phyloP scores from a whole-genome alignment of 257 asterid genomes.

The Primulina tabacum region DNA sequence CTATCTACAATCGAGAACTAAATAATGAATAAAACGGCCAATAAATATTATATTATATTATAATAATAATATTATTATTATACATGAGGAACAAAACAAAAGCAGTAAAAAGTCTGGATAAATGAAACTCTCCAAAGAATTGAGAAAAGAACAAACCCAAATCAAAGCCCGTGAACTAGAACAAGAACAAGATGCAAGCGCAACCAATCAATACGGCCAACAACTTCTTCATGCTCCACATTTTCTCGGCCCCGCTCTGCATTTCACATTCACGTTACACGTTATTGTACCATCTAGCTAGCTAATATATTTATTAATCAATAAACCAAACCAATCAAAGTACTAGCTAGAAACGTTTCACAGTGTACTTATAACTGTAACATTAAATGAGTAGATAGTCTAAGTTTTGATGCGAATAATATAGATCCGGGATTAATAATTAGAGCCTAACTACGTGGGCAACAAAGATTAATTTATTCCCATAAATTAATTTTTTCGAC shows the following conservation, averaged over 20 bases:
- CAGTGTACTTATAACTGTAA: neutral
- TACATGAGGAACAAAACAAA: neutral
- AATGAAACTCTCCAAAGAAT: neutral
- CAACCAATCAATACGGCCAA: conserved; percentile 17
- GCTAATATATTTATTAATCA: too few species aligned
- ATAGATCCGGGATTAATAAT: neutral
- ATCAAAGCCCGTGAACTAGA: neutral
- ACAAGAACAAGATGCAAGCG: neutral
- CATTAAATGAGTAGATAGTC: neutral
- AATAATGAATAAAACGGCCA: neutral
- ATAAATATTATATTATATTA: too few species aligned
- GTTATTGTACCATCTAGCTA: too few species aligned
- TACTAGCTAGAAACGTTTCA: too few species aligned
- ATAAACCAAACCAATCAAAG: neutral
- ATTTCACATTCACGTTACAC: neutral
- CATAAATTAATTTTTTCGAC: too few species aligned
- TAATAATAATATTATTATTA: too few species aligned
- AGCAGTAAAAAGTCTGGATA: neutral
- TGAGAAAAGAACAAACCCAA: neutral
- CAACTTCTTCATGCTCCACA: conserved; percentile 35
- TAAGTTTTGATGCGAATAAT: neutral
- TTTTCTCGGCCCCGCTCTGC: conserved; percentile 67
- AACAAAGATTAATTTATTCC: too few species aligned
- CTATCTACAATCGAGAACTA: too few species aligned
- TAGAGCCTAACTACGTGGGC: neutral